Base-by-base conservation (phyloP, 2,329 filamentous ascomycete species). In the Hyphodiscus sp. region DNA sequence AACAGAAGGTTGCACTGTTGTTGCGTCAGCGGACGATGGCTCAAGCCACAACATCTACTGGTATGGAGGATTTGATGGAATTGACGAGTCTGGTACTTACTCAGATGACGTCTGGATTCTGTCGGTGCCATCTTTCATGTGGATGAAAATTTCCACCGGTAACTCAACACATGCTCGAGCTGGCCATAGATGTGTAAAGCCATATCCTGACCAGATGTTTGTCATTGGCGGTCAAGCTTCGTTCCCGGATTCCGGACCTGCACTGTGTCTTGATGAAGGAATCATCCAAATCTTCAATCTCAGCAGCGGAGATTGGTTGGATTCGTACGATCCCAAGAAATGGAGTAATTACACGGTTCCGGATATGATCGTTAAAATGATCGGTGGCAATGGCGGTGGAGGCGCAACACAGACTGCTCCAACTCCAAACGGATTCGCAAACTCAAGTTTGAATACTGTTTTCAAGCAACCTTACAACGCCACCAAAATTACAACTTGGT, bases 1-100 rank as follows among this genome's bases (percentile, higher is more conserved):
- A 15, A 85, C 89, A 13, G 88, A 89, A 64, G 84, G 85, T 0
- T 89, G 86, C 63, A 82, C 85, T 8, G 82, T 86, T 0, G 78
- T 86, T 18, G 85, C 82, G 33, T 82, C 82, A 10, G 83, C 85
- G 16, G 79, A 85, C 20, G 86, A 89, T 65, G 85, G 85, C 4
- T 86, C 83, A 20, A 87, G 82, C 20, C 88, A 89, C 65, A 87
- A 91, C 63, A 79, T 91, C 49, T 89, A 90, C 69, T 80, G 91
- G 74, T 91, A 86, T 65, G 87, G 86, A 16, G 87, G 87, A 0
- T 91, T 86, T 64, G 71, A 82, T 53, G 82, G 80, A 0, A 59
- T 83, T 6, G 54, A 76, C 52, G 26, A 55, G 0, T 49, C 45
- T 0, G 55, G 69, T 0, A 56, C 67, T 16, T 87, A 90, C 66